These are phyloP conservation scores for Trichosanthes truncata DNA, from an alignment of 306 rosid species.

Conservation along the genomic window DNA sequence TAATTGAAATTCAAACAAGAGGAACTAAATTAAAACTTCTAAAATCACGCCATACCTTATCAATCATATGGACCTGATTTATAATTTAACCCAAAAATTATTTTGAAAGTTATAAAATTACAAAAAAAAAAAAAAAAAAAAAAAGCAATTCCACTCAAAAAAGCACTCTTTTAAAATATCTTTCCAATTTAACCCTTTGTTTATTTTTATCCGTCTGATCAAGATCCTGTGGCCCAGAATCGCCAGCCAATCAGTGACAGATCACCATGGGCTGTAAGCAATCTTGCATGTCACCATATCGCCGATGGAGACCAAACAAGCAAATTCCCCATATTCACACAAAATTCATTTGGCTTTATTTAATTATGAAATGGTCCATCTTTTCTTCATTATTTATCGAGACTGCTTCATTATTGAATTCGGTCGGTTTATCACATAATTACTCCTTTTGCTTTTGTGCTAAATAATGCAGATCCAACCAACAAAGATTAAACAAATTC, in stretches of 20 bases:
- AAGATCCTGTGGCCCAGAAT: not conserved
- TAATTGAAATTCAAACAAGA: too few species aligned
- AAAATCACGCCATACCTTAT: too few species aligned
- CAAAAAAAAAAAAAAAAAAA: too few species aligned
- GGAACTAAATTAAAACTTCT: too few species aligned
- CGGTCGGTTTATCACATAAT: not conserved
- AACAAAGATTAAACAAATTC: not conserved
- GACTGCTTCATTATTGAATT: not conserved
- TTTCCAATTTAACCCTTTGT: too few species aligned
- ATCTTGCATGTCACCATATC: not conserved
- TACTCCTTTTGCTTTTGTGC: not conserved
- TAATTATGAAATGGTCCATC: not conserved
- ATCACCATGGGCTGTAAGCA: constrained; percentile 11
- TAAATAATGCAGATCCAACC: not conserved
- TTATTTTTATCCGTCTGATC: not conserved
- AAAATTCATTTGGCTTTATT: constrained; percentile 10
- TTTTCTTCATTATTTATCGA: not conserved
- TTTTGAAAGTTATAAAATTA: too few species aligned
- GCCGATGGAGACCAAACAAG: not conserved
- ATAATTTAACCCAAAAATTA: too few species aligned
- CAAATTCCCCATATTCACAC: not conserved
- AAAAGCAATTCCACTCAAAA: too few species aligned
- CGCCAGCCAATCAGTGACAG: constrained; percentile 2
- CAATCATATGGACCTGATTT: too few species aligned
- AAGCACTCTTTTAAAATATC: too few species aligned